Base-by-base conservation (phyloP, 2,329 filamentous ascomycete genomes). In the Talaromyces sp. region DNA sequence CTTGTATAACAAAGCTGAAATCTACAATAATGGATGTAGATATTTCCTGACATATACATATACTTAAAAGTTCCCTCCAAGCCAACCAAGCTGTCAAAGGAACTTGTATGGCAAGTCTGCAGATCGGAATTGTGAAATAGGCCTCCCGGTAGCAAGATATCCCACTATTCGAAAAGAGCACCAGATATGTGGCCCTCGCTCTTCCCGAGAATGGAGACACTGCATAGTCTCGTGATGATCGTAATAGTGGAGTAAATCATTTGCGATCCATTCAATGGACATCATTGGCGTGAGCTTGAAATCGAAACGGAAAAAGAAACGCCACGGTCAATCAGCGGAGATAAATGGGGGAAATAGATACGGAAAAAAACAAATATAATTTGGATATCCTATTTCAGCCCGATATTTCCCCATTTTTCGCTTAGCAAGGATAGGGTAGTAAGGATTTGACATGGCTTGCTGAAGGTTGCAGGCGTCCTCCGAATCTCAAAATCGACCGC, bases 31-130 rank as follows among this genome's bases (percentile, higher is more conserved):
- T 43, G 15, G 22, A 62, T n/a, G 60, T 52, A 52, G 60, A 52
- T 52, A 62, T 52, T 61, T 52, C 47, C 60, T 35, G 47, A 52
- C 27, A 43, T 62, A 62, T 62, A 54, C 60, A 41, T 62, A 25
- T 54, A 54, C 13, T 27, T 31, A 1, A 37, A 49, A 33, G 49
- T 8, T 31, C 15, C 37, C 13, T 27, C 9, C 35, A 62, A 31
- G 39, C 17, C 8, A 17, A 33, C n/a, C 31, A 33, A 33, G 33
- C 47, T n/a, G 15, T 43, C 15, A 52, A 27, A 31, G 7, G 37
- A 19, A 33, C 22, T 43, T 3, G 19, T 35, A 62, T 17, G 11
- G 45, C 50, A 31, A 50, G 15, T 22, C 15, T 54, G 60, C 47
- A 54, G 60, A 54, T 62, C 60, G 43, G 22, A 5, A 13, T 54